Percentiles rank a stretch among this genome's conserved stretches.
These are phyloP conservation scores for Tanozyma kutaoensis DNA, from an alignment of 805 yeast species.

Conservation along the genomic window DNA sequence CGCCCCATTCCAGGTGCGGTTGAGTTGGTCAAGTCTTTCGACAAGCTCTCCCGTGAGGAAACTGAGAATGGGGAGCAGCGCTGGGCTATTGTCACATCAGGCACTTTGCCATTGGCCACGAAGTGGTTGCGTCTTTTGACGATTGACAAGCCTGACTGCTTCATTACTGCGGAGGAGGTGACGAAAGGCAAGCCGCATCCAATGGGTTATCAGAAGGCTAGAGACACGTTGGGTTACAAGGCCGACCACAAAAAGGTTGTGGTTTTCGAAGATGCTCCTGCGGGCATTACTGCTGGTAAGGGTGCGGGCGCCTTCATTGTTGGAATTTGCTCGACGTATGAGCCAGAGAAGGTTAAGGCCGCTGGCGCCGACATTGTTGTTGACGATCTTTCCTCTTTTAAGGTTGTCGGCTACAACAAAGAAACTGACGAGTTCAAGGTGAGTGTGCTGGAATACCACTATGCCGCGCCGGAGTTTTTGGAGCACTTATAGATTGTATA, in stretches of 20 bases:
- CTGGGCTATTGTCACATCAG: slow-evolving; percentile 86
- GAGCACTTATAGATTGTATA: slow-evolving; percentile 5
- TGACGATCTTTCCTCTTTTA: slow-evolving; percentile 52
- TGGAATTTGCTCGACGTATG: slow-evolving; percentile 75
- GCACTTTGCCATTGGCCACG: slow-evolving; percentile 63
- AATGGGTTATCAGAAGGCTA: slow-evolving; percentile 61
- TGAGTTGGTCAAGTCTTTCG: slow-evolving; percentile 42
- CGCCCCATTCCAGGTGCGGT: slow-evolving; percentile 67
- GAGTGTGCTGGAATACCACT: slow-evolving; percentile 25
- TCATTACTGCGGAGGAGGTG: slow-evolving; percentile 76
- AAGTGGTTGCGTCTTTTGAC: slow-evolving; percentile 63
- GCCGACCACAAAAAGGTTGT: slow-evolving; percentile 28
- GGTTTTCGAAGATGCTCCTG: slow-evolving; percentile 84
- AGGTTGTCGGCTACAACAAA: slow-evolving; percentile 37
- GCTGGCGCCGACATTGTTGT: slow-evolving; percentile 80
- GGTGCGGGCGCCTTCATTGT: slow-evolving; percentile 74
- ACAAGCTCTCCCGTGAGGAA: slow-evolving; percentile 29
- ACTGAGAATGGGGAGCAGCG: slow-evolving; percentile 33
- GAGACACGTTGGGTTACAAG: slow-evolving; percentile 29
- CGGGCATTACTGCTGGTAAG: slow-evolving; percentile 75
- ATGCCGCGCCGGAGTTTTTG: slow-evolving; percentile 27
- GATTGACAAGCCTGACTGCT: slow-evolving; percentile 52
- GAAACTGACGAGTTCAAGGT: slow-evolving; percentile 26
- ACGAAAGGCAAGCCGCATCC: slow-evolving; percentile 78
- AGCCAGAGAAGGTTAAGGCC: slow-evolving; percentile 50